Evolutionary conservation across 345 rosid species (phyloP).

Genomic region (Raphanus sativus): DNA sequence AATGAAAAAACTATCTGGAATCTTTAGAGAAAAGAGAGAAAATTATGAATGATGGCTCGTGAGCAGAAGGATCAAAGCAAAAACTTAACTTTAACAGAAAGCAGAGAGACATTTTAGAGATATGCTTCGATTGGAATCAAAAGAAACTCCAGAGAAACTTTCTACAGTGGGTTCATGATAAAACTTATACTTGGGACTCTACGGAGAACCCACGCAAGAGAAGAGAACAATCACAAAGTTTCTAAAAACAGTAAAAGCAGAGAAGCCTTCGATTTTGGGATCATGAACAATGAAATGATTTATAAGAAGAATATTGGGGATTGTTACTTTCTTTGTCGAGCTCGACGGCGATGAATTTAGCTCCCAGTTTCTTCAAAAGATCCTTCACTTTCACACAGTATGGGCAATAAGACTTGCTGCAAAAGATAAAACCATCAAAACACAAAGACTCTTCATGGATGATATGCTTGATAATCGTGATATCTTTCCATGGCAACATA

Average conservation of each 20-base stretch:
- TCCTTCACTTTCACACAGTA: conserved; percentile 64
- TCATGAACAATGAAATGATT: neutral
- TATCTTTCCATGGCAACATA: neutral
- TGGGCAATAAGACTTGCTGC: conserved; percentile 75
- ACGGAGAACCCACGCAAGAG: too few species aligned
- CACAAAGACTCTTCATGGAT: neutral
- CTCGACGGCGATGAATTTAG: conserved; percentile 53
- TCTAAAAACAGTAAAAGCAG: too few species aligned
- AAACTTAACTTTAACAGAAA: neutral
- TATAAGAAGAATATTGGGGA: neutral
- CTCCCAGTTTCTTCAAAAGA: conserved; percentile 58
- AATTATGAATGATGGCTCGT: neutral
- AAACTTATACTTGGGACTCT: too few species aligned
- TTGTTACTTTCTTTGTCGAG: conserved; percentile 61
- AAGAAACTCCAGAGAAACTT: neutral
- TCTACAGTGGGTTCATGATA: too few species aligned
- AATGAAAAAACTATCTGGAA: neutral
- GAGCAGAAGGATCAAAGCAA: too few species aligned
- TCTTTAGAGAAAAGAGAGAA: neutral
- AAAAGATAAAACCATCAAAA: neutral
- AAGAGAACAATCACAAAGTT: too few species aligned
- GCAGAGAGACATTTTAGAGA: neutral
- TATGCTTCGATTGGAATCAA: neutral
- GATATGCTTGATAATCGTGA: neutral
- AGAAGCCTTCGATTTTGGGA: too few species aligned